phyloP scores from a whole-genome alignment of 2,329 filamentous ascomycete genomes.

The Diplocarpon mali region DNA sequence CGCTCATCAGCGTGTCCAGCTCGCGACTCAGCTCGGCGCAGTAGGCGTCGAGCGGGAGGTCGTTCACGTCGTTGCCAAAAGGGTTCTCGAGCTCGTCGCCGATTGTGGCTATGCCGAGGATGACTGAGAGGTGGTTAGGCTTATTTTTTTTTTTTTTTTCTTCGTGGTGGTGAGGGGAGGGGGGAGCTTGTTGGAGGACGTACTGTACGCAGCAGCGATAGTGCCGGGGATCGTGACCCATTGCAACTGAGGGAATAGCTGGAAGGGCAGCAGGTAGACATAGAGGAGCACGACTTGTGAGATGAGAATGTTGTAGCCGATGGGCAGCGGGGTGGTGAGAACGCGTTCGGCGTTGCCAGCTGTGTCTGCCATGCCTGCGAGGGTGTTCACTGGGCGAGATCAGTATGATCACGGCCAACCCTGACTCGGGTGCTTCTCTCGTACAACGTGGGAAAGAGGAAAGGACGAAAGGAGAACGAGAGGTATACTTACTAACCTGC shows the following conservation, averaged over 20 bases:
- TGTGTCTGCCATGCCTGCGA: slow-evolving; percentile 59
- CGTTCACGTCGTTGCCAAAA: slow-evolving; percentile 75
- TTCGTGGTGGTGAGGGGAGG: too few species aligned
- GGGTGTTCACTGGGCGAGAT: slow-evolving; percentile 16
- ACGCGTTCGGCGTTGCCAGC: slow-evolving; percentile 66
- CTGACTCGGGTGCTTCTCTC: background rate
- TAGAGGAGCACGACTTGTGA: slow-evolving; percentile 82
- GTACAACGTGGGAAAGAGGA: too few species aligned
- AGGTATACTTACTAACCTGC: slow-evolving; percentile 15
- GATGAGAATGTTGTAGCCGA: slow-evolving; percentile 76
- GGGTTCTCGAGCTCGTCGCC: slow-evolving; percentile 78
- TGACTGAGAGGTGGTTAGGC: slow-evolving; percentile 33
- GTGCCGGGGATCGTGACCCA: slow-evolving; percentile 74
- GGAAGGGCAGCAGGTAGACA: slow-evolving; percentile 70
- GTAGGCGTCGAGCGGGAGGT: slow-evolving; percentile 65
- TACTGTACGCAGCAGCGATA: slow-evolving; percentile 57
- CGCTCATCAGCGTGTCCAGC: slow-evolving; percentile 51
- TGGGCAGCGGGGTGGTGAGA: slow-evolving; percentile 69
- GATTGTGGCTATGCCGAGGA: slow-evolving; percentile 65
- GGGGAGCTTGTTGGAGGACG: too few species aligned
- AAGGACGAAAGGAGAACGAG: slow-evolving; percentile 22
- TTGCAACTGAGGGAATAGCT: slow-evolving; percentile 50
- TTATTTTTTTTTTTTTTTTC: too few species aligned
- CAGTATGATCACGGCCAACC: background rate
- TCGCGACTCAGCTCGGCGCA: slow-evolving; percentile 66